Evolutionary conservation across 371 early-diverging fungal species (phyloP).

Genomic region (Actinomucor elegans): DNA sequence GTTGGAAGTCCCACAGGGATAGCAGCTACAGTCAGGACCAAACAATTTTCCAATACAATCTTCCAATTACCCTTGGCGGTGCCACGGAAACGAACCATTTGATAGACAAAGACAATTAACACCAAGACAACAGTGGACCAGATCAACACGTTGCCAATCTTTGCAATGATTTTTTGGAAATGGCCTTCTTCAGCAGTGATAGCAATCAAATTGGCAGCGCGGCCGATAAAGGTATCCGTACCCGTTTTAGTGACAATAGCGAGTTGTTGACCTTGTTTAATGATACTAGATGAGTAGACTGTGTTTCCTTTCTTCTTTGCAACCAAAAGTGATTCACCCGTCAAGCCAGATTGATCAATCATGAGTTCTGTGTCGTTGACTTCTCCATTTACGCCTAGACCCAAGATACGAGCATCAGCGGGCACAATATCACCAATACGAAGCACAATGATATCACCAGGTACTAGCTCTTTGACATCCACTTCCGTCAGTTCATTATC

Average conservation of each 20-base stretch:
- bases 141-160: constrained; percentile 83
- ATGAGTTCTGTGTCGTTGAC: constrained; percentile 73
- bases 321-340: constrained; percentile 90
- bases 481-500: constrained; percentile 76
- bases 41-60: constrained; percentile 75
- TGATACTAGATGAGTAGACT: constrained; percentile 81
- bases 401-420: constrained; percentile 86
- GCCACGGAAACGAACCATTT: constrained; percentile 49
- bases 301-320: constrained; percentile 76
- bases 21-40: constrained; percentile 31
- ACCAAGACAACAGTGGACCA: constrained; percentile 74
- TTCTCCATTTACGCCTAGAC: constrained; percentile 80
- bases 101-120: constrained; percentile 73
- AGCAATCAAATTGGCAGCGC: constrained; percentile 84
- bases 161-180: constrained; percentile 84
- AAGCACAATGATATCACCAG: constrained; percentile 88
- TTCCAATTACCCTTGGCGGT: constrained; percentile 56
- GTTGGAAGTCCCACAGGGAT: constrained; percentile 96
- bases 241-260: constrained; percentile 90
- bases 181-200: constrained; percentile 81
- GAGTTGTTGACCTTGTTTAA: constrained; percentile 84
- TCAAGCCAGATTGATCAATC: constrained; percentile 93
- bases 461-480: constrained; percentile 72
- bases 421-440: constrained; percentile 93
- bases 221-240: constrained; percentile 87